phyloP scores from a whole-genome alignment of 2,329 filamentous ascomycete species.

The Colletotrichum sp. region DNA sequence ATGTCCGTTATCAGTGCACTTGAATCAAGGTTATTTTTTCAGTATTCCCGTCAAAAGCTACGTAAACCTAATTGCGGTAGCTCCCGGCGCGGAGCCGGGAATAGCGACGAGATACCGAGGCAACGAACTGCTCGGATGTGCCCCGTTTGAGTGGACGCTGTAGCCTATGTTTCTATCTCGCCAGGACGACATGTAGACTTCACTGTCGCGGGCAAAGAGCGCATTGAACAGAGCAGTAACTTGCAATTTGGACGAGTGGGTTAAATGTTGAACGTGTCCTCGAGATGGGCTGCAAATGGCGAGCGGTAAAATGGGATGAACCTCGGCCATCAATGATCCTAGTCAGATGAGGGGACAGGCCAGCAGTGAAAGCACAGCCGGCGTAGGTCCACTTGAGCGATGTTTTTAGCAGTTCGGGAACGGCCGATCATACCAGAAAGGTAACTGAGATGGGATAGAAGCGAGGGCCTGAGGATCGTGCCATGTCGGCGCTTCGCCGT shows the following conservation, averaged over 20 bases:
- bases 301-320: not conserved
- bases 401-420: not conserved
- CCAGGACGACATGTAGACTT: fast-evolving
- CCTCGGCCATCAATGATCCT: not conserved
- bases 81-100: not conserved
- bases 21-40: not conserved
- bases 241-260: not conserved
- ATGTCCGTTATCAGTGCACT: not conserved
- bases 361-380: not conserved
- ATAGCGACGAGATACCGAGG: not conserved
- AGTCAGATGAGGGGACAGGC: not conserved
- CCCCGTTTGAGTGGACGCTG: not conserved
- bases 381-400: not conserved
- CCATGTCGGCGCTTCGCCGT: not conserved
- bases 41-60: not conserved
- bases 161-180: fast-evolving
- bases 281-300: not conserved
- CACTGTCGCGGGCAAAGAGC: not conserved
- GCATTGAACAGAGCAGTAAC: not conserved
- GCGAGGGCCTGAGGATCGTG: not conserved
- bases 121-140: not conserved
- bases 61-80: not conserved
- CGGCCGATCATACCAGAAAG: not conserved
- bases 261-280: not conserved
- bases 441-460: not conserved